phyloP scores from a whole-genome alignment of 2,329 filamentous ascomycete species.

The Incumbomyces lentus region DNA sequence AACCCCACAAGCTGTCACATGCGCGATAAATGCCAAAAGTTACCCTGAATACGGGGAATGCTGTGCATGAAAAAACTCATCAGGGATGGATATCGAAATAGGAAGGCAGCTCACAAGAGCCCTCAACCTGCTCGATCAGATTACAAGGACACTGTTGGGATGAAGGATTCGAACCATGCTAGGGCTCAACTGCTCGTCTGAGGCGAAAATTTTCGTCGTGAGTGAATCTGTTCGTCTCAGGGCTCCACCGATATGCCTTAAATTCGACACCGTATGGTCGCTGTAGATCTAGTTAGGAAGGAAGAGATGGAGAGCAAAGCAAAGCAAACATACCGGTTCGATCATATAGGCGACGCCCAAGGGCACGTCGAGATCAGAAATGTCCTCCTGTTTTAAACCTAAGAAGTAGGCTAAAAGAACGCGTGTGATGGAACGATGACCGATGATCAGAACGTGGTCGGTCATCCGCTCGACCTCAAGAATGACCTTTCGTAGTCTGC shows the following conservation, averaged over 20 bases:
- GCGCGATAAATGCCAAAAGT: no score
- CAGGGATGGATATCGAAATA: neutral
- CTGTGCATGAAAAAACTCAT: neutral
- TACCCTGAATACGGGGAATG: no score
- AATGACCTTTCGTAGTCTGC: slow-evolving; percentile 86
- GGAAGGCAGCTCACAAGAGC: neutral
- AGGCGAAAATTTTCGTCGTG: slow-evolving; percentile 77
- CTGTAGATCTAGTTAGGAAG: slow-evolving; percentile 16
- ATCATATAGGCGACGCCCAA: slow-evolving; percentile 89
- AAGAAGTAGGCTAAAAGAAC: slow-evolving; percentile 96
- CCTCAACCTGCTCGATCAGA: neutral
- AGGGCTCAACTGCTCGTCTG: slow-evolving; percentile 30
- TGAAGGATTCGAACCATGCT: slow-evolving; percentile 4
- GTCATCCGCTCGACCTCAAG: slow-evolving; percentile 95
- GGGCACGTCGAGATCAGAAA: slow-evolving; percentile 88
- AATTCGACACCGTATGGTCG: slow-evolving; percentile 98
- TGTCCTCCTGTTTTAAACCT: slow-evolving; percentile 78
- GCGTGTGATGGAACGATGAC: slow-evolving; percentile 81
- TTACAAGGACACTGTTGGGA: neutral
- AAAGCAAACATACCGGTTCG: slow-evolving; percentile 52
- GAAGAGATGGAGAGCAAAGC: neutral
- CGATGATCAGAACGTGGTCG: slow-evolving; percentile 85
- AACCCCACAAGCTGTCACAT: no score
- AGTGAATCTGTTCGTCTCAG: slow-evolving; percentile 67
- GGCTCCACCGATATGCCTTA: slow-evolving; percentile 86